These are phyloP conservation scores for Sphenostylis stenocarpa DNA, from an alignment of 306 rosid species.

Conservation along the genomic window DNA sequence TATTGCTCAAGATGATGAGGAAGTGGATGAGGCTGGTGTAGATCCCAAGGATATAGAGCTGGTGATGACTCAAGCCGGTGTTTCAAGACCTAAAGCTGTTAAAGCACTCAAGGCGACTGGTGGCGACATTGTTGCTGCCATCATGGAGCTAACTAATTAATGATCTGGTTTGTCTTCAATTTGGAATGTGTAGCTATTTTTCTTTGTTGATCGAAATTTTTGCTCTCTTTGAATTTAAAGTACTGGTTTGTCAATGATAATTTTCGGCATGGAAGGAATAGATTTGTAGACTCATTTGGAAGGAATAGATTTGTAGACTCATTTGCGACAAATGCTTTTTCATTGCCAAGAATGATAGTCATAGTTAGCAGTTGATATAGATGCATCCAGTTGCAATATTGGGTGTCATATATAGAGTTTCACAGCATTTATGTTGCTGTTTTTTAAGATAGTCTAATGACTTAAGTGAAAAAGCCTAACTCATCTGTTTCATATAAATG, in stretches of 20 bases:
- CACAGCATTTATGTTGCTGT: background rate
- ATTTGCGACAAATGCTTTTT: slow-evolving; percentile 3
- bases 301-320: slow-evolving; percentile 18
- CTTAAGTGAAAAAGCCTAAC: background rate
- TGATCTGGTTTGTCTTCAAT: slow-evolving; percentile 14
- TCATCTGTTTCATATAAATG: background rate
- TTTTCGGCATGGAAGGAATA: slow-evolving; percentile 13
- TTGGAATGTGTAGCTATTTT: slow-evolving; percentile 32
- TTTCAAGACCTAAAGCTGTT: slow-evolving; percentile 74
- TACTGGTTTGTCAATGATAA: slow-evolving; percentile 10
- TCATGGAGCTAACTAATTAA: slow-evolving; percentile 88
- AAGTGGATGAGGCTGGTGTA: slow-evolving; percentile 74
- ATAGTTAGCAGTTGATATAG: background rate
- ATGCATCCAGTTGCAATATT: background rate
- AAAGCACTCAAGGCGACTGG: slow-evolving; percentile 71
- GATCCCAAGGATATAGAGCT: slow-evolving; percentile 86
- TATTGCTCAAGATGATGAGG: slow-evolving; percentile 73
- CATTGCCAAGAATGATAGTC: slow-evolving; percentile 20
- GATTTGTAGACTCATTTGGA: slow-evolving; percentile 13
- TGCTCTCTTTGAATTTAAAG: slow-evolving; percentile 25
- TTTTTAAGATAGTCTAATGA: background rate
- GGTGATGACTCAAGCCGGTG: slow-evolving; percentile 96
- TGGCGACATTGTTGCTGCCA: slow-evolving; percentile 87
- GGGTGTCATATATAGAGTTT: background rate
- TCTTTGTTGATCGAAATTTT: slow-evolving; percentile 26